Conservation (phyloP, 1,284 basidiomycete genomes). For the Boletus semigastroideus region DNA sequence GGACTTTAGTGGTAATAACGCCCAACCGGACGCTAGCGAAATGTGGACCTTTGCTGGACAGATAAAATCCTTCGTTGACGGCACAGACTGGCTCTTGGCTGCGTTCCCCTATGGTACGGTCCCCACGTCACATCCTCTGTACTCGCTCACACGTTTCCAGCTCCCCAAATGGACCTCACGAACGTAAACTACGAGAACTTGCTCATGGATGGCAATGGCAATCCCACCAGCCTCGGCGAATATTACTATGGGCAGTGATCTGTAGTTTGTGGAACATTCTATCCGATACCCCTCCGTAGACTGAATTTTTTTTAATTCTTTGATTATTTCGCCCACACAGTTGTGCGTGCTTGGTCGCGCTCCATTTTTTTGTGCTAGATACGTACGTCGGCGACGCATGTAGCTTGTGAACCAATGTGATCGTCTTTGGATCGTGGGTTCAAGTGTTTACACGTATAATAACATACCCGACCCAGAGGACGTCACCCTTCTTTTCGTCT, state of each 20-base stretch:
- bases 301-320: background rate
- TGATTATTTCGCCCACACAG: background rate
- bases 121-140: background rate
- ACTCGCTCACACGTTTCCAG: constrained; percentile 34
- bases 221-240: constrained; percentile 51
- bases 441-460: background rate
- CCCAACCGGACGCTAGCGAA: constrained; percentile 47
- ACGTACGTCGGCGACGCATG: constrained; percentile 15
- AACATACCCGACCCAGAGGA: background rate
- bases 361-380: constrained; percentile 24
- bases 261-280: constrained; percentile 6
- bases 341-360: constrained; percentile 10
- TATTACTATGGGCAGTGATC: constrained; percentile 20
- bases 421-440: background rate
- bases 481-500: background rate
- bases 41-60: constrained; percentile 55
- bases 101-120: constrained; percentile 67
- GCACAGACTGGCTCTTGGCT: constrained; percentile 47
- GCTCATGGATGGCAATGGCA: constrained; percentile 42
- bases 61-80: constrained; percentile 56
- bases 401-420: constrained; percentile 31
- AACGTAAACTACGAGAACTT: constrained; percentile 64
- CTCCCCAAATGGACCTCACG: constrained; percentile 62
- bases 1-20: constrained; percentile 57
- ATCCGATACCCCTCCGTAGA: constrained; percentile 29